Base-by-base conservation (phyloP, 2,329 filamentous ascomycete genomes). In the Colletotrichum australisinense region DNA sequence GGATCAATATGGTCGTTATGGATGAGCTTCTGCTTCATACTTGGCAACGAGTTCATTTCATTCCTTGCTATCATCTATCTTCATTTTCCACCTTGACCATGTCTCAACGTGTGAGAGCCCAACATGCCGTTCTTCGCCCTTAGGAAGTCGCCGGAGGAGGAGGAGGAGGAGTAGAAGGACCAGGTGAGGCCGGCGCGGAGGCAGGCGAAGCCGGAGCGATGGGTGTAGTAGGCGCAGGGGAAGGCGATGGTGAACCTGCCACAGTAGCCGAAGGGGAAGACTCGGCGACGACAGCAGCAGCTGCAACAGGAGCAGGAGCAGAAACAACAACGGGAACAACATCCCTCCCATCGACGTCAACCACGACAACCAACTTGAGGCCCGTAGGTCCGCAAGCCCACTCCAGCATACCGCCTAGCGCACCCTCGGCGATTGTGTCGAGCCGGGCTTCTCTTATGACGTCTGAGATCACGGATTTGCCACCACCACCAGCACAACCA, bases 311-410 rank as follows among this genome's bases (percentile, higher is more conserved):
- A 42, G 38, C 38, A 42, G n/a, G n/a, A n/a, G 69, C 42, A 26
- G 63, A 11, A 0, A 59, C 55, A 4, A 64, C 32, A 9, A 28
- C 30, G 6, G 59, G 28, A 0, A 57, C 8, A 3, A 56, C n/a
- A 11, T 28, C n/a, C n/a, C 38, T 26, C 24, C 68, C 63, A 6
- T 72, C 68, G 0, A 55, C 49, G 8, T 74, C 63, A 28, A 74
- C 72, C 1, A 63, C 22, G 24, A 67, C 35, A 2, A 71, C 59
- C 24, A 74, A 16, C n/a, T 74, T 74, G 32, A 74, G 68, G 8
- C 62, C 72, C 3, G 16, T 56, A 19, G 70, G 55, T 5, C 70
- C 55, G 14, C 14, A 22, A 14, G 32, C 57, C 72, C 72, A 74
- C 42, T 67, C 68, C 38, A 74, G 16, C 35, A 72, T 3, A 5